Evolutionary conservation across 305 asterid species (phyloP), one percentile per base, ranked within the genome.

Genomic region (Ajuga reptans): DNA sequence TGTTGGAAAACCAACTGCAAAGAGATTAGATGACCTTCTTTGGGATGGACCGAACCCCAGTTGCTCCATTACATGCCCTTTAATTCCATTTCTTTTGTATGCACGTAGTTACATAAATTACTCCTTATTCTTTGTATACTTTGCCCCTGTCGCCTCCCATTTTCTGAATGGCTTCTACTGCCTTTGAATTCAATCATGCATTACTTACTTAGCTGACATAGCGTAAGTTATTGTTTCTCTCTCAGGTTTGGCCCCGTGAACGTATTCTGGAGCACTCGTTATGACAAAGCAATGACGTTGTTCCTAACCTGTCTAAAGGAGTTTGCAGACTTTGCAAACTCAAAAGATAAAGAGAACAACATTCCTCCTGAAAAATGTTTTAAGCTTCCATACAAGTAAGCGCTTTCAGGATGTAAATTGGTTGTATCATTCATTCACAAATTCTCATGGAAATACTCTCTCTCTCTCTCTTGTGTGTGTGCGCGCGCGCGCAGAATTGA

Each of bases 261-360:
- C 72, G 83, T 94, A 74, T 91, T 94, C 84, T 91, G 99, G 99
- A 94, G 99, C 86, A 89, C 97, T 45, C 99, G 96, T 45, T 94
- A 91, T 68, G 99, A 91, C 82, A 94, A 94, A 81, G 99, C 97
- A 59, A 91, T 94, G 99, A 85, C 96, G 33, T 74, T 94, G 76
- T 94, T 79, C 87, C 80, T 94, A 70, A 84, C 88, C 72, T 94
- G 96, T 87, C 86, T 94, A 8, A 94, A 94, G 90, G 99, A 94
- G 64, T 94, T 94, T 65, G 92, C 99, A 0, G 96, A 94, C 75
- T 94, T 91, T 76, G 97, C 99, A 72, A 84, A 86, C 87, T 80
- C 78, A 24, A 94, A 86, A 80, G 99, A 94, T 79, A 85, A 85
- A 75, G 96, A 89, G 79, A 94, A 87, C 80, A 86, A 91, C 77